A percentile compares a stretch with the other conserved stretches of the same genome.
Evolutionary conservation across 2,329 filamentous ascomycete species (phyloP).

Genomic region (Ramularia endophylla): DNA sequence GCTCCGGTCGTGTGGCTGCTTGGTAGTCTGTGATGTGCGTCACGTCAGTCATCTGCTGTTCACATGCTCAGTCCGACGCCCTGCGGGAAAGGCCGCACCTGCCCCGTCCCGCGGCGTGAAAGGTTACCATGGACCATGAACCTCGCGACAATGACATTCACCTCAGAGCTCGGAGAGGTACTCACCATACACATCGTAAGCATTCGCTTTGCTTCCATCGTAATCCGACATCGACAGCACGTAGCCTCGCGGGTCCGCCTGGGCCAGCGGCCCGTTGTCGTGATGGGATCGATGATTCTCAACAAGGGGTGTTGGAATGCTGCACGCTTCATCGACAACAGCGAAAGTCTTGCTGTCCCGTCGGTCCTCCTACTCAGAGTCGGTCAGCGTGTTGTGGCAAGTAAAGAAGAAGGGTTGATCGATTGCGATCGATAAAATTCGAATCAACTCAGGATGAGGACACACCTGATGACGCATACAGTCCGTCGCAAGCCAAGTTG

Average conservation of each 20-base stretch:
- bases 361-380: constrained; percentile 16
- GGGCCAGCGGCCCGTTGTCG: constrained; percentile 49
- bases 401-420: constrained; percentile 10
- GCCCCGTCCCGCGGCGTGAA: constrained; percentile 5
- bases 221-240: constrained; percentile 76
- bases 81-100: constrained; percentile 8
- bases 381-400: constrained; percentile 14
- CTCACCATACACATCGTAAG: constrained; percentile 77
- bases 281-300: constrained; percentile 31
- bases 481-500: constrained; percentile 24
- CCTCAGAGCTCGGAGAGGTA: constrained; percentile 26
- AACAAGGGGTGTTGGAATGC: constrained; percentile 27
- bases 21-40: constrained; percentile 44
- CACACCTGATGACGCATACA: constrained; percentile 32
- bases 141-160: constrained; percentile 5
- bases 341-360: constrained; percentile 26
- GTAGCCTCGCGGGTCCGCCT: constrained; percentile 34
- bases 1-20: constrained; percentile 56
- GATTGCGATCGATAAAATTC: constrained; percentile 8
- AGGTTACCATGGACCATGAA: constrained; percentile 9
- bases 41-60: constrained; percentile 40
- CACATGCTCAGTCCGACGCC: constrained; percentile 19
- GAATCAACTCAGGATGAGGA: constrained; percentile 10
- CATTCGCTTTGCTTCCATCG: constrained; percentile 61
- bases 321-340: constrained; percentile 33